Base-by-base conservation (phyloP, 352 stramenopile species). In the Hyphochytrium catenoides region DNA sequence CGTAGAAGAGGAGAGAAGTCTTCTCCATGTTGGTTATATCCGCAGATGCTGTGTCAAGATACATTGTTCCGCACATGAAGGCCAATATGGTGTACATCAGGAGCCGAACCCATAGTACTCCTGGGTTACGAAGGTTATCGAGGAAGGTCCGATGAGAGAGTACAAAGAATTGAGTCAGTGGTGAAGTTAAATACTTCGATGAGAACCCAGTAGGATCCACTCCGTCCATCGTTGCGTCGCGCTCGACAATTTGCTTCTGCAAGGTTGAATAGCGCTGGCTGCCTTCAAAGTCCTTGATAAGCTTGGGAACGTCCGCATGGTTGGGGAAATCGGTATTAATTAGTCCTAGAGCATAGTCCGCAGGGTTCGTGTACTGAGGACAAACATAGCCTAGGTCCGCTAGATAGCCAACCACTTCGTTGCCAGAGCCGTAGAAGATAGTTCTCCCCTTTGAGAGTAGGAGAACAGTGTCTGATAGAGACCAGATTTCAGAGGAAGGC, bases 1-100 rank as follows among this genome's bases (percentile, higher is more conserved):
- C 56, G 57, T 75, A 87, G 43, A 83, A 90, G 4, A 87, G 40
- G 34, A 85, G 21, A 22, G 56, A 48, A 8, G 65, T 45, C 16
- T 57, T 31, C 27, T 68, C 57, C 5, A 61, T 42, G 5, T 62
- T 46, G 2, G 41, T 48, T 34, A 67, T 12, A 9, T 55, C 36
- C 6, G 56, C 41, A n/a, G n/a, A n/a, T 45, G 67, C 64, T 2
- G 52, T 62, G 11, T 39, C 54, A n/a, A 74, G 26, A 50, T 69
- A 74, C 54, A 78, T 72, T 26, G 60, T 66, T 16, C 62, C 62
- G 3, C 72, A 51, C 57, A 74, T 71, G 33, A 73, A 54, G 16
- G 50, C 65, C 11, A 74, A 50, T 22, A 57, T 62, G 31, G 59
- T 53, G 44, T 78, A 74, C 62, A 75, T 74, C 44, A 65, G 52